Percentiles rank a stretch among this genome's conserved stretches.
These are phyloP conservation scores for Aegilops speltoides DNA, from an alignment of 176 grass and related monocot genomes.

Conservation along the genomic window DNA sequence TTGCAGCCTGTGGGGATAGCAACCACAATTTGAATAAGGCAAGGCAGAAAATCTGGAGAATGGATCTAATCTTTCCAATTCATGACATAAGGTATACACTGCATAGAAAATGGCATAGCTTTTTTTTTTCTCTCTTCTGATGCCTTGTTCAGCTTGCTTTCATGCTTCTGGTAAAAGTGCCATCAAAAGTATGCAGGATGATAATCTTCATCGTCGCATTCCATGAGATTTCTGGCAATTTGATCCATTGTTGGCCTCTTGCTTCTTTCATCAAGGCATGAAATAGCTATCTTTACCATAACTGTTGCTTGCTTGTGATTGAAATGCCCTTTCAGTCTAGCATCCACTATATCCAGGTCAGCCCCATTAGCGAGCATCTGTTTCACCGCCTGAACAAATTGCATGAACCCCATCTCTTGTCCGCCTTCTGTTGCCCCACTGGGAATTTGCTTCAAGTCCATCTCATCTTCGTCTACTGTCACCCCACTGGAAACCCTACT, in stretches of 20 bases:
- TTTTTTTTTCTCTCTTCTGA: not conserved
- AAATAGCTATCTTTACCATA: conserved; percentile 55
- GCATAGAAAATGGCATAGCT: not conserved
- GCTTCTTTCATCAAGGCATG: conserved; percentile 60
- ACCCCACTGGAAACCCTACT: conserved; percentile 42
- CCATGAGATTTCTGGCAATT: conserved; percentile 41
- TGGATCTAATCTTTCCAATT: conserved; percentile 1
- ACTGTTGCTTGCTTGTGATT: conserved; percentile 49
- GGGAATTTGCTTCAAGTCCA: conserved; percentile 38
- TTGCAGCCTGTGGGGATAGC: not conserved
- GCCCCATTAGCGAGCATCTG: conserved; percentile 22
- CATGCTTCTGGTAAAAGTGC: conserved; percentile 6
- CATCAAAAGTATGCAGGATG: conserved; percentile 43
- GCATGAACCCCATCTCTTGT: conserved; percentile 39
- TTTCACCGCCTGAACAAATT: conserved; percentile 41
- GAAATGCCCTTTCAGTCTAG: conserved; percentile 49
- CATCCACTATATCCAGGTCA: conserved; percentile 49
- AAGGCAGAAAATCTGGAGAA: conserved; percentile 1
- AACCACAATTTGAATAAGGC: not conserved
- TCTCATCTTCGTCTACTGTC: conserved; percentile 19
- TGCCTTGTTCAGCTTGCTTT: not conserved
- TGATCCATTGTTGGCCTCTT: conserved; percentile 72
- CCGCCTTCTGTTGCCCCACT: conserved; percentile 34
- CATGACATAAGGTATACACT: not conserved
- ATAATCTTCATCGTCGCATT: conserved; percentile 35